A percentile compares a stretch with the other conserved stretches of the same genome.
Evolutionary conservation across 75 land plant genomes (phyloP).

Genomic region (Cunninghamia lanceolata): DNA sequence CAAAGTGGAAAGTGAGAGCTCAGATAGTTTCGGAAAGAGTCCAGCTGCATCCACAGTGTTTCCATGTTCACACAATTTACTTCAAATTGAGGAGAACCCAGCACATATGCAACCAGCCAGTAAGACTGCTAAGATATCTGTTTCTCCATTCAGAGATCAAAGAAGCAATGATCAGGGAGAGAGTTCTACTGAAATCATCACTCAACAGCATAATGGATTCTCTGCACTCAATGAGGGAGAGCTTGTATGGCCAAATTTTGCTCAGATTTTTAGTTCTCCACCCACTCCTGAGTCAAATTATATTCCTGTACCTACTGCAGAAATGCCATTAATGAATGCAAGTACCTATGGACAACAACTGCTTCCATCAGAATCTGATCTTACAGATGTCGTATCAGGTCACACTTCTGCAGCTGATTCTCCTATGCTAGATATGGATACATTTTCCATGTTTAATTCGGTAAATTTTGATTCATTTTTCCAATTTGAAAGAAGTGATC

Average conservation of each 20-base stretch:
- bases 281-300: not conserved
- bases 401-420: slow-evolving; percentile 28
- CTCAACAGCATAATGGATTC: not conserved
- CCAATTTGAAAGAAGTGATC: not conserved
- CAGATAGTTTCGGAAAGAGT: not conserved
- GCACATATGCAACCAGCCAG: not conserved
- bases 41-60: not conserved
- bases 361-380: slow-evolving; percentile 26
- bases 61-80: not conserved
- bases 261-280: not conserved
- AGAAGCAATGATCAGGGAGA: not conserved
- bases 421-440: slow-evolving; percentile 7
- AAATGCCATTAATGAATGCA: not conserved
- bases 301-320: not conserved
- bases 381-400: slow-evolving; percentile 32
- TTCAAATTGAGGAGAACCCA: not conserved
- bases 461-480: slow-evolving; percentile 1
- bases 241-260: not conserved
- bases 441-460: not conserved
- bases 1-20: not conserved
- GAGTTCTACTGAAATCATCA: slow-evolving; percentile 1
- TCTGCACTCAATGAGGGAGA: not conserved
- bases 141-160: not conserved
- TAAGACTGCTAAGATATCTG: not conserved
- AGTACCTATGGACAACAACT: not conserved